phyloP scores from a whole-genome alignment of 164 flowering plant genomes.

The Macadamia tetraphylla region DNA sequence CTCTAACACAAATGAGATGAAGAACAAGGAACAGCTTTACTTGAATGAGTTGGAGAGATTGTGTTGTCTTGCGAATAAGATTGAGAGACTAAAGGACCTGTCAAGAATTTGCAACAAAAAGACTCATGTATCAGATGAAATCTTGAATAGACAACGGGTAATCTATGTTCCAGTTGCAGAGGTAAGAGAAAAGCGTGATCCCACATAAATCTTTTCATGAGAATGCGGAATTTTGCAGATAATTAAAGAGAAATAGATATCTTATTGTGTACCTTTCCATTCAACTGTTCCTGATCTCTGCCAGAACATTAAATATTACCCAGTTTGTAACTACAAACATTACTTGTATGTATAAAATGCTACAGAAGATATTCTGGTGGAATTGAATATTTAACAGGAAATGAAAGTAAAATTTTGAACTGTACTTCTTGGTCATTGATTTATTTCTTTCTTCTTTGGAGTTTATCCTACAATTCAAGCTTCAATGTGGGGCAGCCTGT shows the following conservation, averaged over 20 bases:
- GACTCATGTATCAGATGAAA: constrained; percentile 17
- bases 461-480: too few species aligned
- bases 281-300: too few species aligned
- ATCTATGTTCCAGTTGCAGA: constrained; percentile 72
- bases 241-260: neutral
- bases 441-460: too few species aligned
- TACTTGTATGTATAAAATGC: too few species aligned
- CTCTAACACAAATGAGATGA: constrained; percentile 3
- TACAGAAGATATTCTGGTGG: too few species aligned
- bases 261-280: too few species aligned
- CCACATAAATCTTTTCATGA: neutral
- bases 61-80: constrained; percentile 36
- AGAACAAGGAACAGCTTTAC: constrained; percentile 27
- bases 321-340: too few species aligned
- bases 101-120: constrained; percentile 18
- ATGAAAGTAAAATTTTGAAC: too few species aligned
- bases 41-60: constrained; percentile 64
- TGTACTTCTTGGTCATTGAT: too few species aligned
- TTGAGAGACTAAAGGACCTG: constrained; percentile 41
- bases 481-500: too few species aligned
- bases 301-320: too few species aligned
- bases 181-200: constrained; percentile 49
- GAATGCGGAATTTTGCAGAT: neutral
- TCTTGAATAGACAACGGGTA: constrained; percentile 22
- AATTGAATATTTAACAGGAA: too few species aligned